phyloP scores from a whole-genome alignment of 306 rosid genomes.

The Fragaria iinumae region DNA sequence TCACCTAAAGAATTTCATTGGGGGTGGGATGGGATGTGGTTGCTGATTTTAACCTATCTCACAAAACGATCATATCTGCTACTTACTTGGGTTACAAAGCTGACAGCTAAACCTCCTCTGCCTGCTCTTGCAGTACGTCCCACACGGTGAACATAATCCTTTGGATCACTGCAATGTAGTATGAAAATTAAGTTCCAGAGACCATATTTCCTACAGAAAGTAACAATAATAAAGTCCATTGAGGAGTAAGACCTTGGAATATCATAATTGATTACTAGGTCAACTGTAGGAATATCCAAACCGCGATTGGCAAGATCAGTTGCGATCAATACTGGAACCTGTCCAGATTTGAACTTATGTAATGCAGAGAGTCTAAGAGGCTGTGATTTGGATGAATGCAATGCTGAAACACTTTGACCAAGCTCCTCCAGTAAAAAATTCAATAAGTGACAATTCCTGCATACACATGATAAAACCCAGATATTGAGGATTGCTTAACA shows the following conservation, averaged over 20 bases:
- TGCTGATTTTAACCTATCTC: neutral
- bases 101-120: conserved; percentile 77
- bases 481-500: neutral
- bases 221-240: conserved; percentile 10
- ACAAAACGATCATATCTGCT: neutral
- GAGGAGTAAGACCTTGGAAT: conserved; percentile 67
- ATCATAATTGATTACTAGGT: conserved; percentile 83
- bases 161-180: conserved; percentile 54
- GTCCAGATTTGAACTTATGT: conserved; percentile 77
- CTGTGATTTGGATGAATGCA: conserved; percentile 84
- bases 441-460: conserved; percentile 77
- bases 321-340: conserved; percentile 73
- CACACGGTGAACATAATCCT: conserved; percentile 87
- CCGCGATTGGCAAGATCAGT: conserved; percentile 97
- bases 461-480: conserved; percentile 10
- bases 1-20: neutral
- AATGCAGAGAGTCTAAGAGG: conserved; percentile 74
- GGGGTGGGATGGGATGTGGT: neutral
- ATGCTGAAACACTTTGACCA: conserved; percentile 60
- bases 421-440: conserved; percentile 80
- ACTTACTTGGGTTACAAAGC: conserved; percentile 68
- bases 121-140: conserved; percentile 98
- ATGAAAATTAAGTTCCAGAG: conserved; percentile 18
- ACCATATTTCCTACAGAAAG: conserved; percentile 10
- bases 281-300: conserved; percentile 89